Conservation (phyloP, 2,329 filamentous ascomycete genomes). For the Coniochaeta hoffmannii region DNA sequence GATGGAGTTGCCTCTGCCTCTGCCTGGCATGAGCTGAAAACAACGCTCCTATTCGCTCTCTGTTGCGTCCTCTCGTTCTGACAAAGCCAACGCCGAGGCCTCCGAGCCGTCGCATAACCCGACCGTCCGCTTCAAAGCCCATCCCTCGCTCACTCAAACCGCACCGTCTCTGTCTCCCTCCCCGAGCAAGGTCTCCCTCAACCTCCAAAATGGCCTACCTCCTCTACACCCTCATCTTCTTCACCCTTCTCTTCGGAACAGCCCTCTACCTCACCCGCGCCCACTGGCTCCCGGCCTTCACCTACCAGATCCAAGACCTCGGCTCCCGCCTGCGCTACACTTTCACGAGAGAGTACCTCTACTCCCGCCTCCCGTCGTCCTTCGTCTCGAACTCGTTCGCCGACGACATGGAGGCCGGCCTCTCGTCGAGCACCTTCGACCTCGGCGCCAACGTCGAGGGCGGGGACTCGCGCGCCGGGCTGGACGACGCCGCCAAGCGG, state of each 20-base stretch:
- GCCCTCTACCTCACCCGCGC: conserved; percentile 73
- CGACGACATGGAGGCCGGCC: conserved; percentile 79
- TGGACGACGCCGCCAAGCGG: conserved; percentile 73
- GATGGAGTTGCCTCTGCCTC: background rate
- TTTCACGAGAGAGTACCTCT: conserved; percentile 53
- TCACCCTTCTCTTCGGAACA: conserved; percentile 64
- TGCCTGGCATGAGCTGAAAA: conserved; percentile 3
- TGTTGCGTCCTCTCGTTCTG: conserved; percentile 4
- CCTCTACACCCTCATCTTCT: conserved; percentile 68
- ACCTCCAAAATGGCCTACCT: conserved; percentile 61
- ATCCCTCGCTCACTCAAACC: background rate
- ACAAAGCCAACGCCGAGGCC: conserved; percentile 2
- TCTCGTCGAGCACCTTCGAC: conserved; percentile 78
- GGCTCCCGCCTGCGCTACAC: conserved; percentile 32
- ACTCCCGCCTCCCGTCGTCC: conserved; percentile 60
- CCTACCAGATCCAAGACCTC: conserved; percentile 34
- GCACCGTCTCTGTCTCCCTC: background rate
- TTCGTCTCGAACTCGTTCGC: conserved; percentile 67
- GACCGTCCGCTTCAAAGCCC: background rate
- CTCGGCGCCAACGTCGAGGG: conserved; percentile 70
- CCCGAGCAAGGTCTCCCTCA: background rate
- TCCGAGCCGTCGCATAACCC: background rate
- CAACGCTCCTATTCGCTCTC: conserved; percentile 6
- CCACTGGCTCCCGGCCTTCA: conserved; percentile 66
- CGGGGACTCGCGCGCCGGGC: conserved; percentile 70